Percentiles rank a stretch among this genome's conserved stretches.
These are phyloP conservation scores for Dictyostelium brefeldianum DNA, from an alignment of 78 protist genomes.

Conservation along the genomic window DNA sequence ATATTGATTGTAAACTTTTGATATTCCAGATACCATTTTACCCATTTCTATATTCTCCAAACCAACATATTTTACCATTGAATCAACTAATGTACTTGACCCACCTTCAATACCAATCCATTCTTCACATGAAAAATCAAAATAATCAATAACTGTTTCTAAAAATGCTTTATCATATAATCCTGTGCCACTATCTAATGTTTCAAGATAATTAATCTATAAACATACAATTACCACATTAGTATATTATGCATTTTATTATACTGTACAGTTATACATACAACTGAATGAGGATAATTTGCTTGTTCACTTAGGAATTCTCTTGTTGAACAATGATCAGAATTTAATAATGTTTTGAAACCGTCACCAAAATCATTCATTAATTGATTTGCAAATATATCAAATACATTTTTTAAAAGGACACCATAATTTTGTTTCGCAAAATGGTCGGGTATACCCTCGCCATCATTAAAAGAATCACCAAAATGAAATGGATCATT, in stretches of 20 bases:
- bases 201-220: conserved; percentile 15
- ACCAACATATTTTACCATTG: not conserved
- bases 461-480: not conserved
- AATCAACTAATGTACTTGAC: not conserved
- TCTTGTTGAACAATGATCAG: not conserved
- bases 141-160: not conserved
- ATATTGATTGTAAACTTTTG: not conserved
- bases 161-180: not conserved
- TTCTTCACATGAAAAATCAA: not conserved
- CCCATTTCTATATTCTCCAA: not conserved
- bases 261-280: no score
- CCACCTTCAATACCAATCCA: conserved; percentile 9
- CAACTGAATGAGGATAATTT: not conserved
- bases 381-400: not conserved
- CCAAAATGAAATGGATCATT: not conserved
- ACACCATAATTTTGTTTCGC: not conserved
- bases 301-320: not conserved
- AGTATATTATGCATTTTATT: no score
- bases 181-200: conserved; percentile 1
- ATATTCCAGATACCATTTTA: not conserved
- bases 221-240: no score
- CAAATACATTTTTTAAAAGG: not conserved
- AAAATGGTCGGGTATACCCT: not conserved
- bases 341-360: not conserved
- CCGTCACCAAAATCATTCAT: not conserved